phyloP scores from a whole-genome alignment of 176 grass and related monocot genomes.

The barley (Hordeum vulgare) region MorexV3_pseudomolecules_assembly NC_058522.1:489569641-489570140 shows the following conservation, averaged over 20 bases:
- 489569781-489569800: slow-evolving; percentile 88
- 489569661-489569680: background rate
- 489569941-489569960: slow-evolving; percentile 78
- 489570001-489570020: slow-evolving; percentile 98
- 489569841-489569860: background rate
- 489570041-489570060: background rate
- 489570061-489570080: background rate
- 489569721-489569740: slow-evolving; percentile 78
- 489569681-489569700: slow-evolving; percentile 6
- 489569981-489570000: slow-evolving; percentile 88
- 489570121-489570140: slow-evolving; percentile 86
- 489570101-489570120: background rate
- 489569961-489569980: slow-evolving; percentile 95
- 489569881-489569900: slow-evolving; percentile 95
- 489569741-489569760: slow-evolving; percentile 93
- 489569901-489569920: slow-evolving; percentile 72
- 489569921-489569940: slow-evolving; percentile 73
- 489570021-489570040: slow-evolving; percentile 49
- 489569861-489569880: background rate
- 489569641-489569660: background rate
- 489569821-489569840: background rate
- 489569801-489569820: slow-evolving; percentile 46
- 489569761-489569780: slow-evolving; percentile 81
- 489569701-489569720: slow-evolving; percentile 44
- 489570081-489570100: background rate